Evolutionary conservation across 2,329 filamentous ascomycete genomes (phyloP).

Genomic region (Cladosporium sp.): DNA sequence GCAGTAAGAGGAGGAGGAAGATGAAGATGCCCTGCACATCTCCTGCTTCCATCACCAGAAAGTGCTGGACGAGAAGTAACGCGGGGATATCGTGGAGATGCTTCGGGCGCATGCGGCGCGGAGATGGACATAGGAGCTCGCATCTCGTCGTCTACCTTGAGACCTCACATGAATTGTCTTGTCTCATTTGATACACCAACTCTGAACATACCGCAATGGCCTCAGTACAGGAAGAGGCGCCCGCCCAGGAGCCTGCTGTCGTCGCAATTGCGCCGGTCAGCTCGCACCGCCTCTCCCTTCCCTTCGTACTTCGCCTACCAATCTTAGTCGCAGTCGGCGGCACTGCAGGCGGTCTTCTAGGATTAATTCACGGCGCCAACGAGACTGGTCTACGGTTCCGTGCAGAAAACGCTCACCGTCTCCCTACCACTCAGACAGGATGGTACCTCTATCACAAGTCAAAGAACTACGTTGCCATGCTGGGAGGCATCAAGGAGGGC

Average conservation of each 20-base stretch:
- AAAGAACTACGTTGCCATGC: conserved; percentile 87
- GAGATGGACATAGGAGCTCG: neutral
- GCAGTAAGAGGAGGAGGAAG: neutral
- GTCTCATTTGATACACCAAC: neutral
- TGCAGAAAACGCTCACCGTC: conserved; percentile 92
- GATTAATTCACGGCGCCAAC: conserved; percentile 35
- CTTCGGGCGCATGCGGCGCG: neutral
- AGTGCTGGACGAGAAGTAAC: neutral
- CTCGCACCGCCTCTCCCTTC: conserved; percentile 35
- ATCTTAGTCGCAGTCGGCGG: conserved; percentile 30
- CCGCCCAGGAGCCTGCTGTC: neutral
- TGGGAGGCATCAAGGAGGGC: conserved; percentile 77
- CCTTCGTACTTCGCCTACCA: conserved; percentile 35
- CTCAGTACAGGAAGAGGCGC: neutral
- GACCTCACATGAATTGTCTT: neutral
- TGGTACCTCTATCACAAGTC: conserved; percentile 99
- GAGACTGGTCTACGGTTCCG: conserved; percentile 72
- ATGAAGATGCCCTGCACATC: neutral
- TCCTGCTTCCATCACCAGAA: neutral
- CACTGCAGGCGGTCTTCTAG: conserved; percentile 34
- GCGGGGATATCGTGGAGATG: neutral
- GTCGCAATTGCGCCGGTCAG: neutral
- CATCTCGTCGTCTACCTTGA: neutral
- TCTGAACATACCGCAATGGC: neutral
- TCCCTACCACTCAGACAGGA: conserved; percentile 76